Base-by-base conservation (phyloP, 495 filamentous ascomycete species). In the Evernia prunastri region DNA sequence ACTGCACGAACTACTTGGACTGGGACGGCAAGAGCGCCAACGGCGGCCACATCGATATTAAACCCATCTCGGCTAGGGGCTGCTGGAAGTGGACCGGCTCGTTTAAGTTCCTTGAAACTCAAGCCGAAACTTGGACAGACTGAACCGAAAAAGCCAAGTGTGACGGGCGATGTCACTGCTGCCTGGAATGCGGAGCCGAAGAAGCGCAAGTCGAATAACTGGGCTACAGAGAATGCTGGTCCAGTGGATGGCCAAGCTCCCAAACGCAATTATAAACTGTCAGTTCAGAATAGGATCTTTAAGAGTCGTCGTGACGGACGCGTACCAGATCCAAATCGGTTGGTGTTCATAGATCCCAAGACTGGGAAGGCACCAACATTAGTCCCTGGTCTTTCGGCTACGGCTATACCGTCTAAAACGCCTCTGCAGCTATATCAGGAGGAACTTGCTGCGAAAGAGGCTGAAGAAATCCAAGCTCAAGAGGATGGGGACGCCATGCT, bases 271-370 rank as follows among this genome's bases (percentile, higher is more conserved):
- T 63, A 62, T 1, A 67, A 61, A 12, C 37, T 67, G 8, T 64
- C 68, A 25, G 72, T 67, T 0, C 70, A 68, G 39, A 59, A 69
- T 45, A 71, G 60, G 25, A 61, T 66, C 31, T 66, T 82, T 71
- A 83, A 83, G 70, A 29, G 66, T 6, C 76, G 75, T 56, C 74
- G 72, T 56, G 67, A 74, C 13, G 79, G 84, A 60, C 70, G 70
- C 6, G 74, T 73, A 18, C 80, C 79, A 7, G 79, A 86, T 60
- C 68, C 76, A 29, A 74, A 64, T 54, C 65, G 76, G 36, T 57
- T 82, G 29, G 66, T 78, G 12, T 70, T 82, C 9, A 67, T 74
- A 69, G 72, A 64, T 74, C 75, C 35, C 69, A 74, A 39, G 72
- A 79, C n/a, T 71, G 70, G 66, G 51, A 69, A 69, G 58, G 56